Base-by-base conservation (phyloP, 2,329 filamentous ascomycete genomes). In the Mycosphaerelloides madeirae region DNA sequence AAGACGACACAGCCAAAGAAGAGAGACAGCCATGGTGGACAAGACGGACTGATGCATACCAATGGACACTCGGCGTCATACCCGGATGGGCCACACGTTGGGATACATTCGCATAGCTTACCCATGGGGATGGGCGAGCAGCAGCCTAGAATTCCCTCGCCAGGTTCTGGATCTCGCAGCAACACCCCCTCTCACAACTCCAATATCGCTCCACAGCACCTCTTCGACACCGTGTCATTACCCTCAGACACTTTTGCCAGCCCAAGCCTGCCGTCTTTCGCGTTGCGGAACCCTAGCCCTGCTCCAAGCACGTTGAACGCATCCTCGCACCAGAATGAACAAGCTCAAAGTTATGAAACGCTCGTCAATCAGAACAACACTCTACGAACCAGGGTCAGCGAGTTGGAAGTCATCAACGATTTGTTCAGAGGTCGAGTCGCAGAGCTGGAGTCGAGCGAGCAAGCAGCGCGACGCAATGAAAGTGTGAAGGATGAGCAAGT, bases 321-420 rank as follows among this genome's bases (percentile, higher is more conserved):
- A 39, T 82, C 83, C 37, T 20, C 25, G 25, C 31, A 38, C 25
- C 76, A 81, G 52, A 72, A 83, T 44, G 86, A 90, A 46, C 74
- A 80, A 3, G 80, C 85, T 1, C 84, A 88, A 61, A 84, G 83
- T 3, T 88, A 87, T 64, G 87, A 95, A 61, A 83, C 86, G 49
- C 77, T 95, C 18, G 73, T 88, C 41, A 83, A 84, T 1, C 80
- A 84, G 50, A 95, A 95, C 65, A 86, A 86, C 4, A 84, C 83
- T 39, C 75, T 97, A n/a, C 95, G 94, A 70, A 98, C 93, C 0
- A 83, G 93, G 32, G 91, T 98, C 28, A 93, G 84, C 57, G 93
- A 98, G 66, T 77, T 98, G 18, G 93, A 98, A 64, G 79, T 98
- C 41, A 96, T 98, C 72, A 96, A 82, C 59, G 78, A 83, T 42